Evolutionary conservation across 108 stramenopile species (phyloP).

Genomic region (Conticribra guillardii): DNA sequence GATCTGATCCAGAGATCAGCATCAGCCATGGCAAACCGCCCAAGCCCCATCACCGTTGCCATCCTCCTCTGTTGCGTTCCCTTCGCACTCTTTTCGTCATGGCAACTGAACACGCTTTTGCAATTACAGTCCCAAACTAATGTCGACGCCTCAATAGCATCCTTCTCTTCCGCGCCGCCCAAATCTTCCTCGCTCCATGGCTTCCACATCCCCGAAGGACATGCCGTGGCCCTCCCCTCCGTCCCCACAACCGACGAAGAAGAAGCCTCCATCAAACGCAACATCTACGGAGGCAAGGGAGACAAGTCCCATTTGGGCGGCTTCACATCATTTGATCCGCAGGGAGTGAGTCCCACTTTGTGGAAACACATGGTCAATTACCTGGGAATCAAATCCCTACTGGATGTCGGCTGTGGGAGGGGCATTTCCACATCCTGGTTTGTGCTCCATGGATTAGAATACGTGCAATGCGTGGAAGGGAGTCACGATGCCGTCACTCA

Average conservation of each 20-base stretch:
- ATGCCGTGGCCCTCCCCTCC: constrained; percentile 42
- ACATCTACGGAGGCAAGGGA: constrained; percentile 71
- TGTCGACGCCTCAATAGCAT: not conserved
- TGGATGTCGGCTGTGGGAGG: constrained; percentile 87
- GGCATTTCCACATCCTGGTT: constrained; percentile 79
- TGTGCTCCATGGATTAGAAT: constrained; percentile 58
- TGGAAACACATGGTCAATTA: constrained; percentile 65
- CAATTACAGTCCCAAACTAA: not conserved
- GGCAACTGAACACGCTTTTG: not conserved
- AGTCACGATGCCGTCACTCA: constrained; percentile 76
- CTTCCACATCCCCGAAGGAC: constrained; percentile 40
- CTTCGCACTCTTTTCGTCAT: not conserved
- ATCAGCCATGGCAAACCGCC: not conserved
- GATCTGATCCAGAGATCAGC: too few species aligned
- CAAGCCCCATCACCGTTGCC: not conserved
- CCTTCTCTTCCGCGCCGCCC: too few species aligned
- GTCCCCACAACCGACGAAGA: constrained; percentile 37
- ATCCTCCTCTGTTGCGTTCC: not conserved
- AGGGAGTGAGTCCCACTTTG: constrained; percentile 34
- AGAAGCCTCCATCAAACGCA: constrained; percentile 38
- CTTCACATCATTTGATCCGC: constrained; percentile 18
- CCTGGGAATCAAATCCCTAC: constrained; percentile 66
- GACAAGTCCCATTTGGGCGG: constrained; percentile 70
- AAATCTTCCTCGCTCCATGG: constrained; percentile 2
- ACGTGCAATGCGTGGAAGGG: constrained; percentile 76